These are phyloP conservation scores for Eucalyptus victrix DNA, from an alignment of 345 rosid species.

Conservation along the genomic window DNA sequence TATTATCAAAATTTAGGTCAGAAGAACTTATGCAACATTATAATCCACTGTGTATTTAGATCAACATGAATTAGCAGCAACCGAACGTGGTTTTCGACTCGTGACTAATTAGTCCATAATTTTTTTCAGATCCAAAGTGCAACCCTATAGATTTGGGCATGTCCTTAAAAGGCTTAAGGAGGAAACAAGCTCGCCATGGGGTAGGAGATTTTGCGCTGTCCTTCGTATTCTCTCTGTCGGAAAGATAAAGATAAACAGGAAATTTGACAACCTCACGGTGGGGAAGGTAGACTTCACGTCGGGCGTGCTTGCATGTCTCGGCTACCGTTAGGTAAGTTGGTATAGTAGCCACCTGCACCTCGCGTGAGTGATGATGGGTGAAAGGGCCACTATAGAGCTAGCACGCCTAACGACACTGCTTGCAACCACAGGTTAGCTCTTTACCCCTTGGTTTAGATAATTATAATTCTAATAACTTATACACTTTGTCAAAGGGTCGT, in stretches of 20 bases:
- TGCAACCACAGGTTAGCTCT: too few species aligned
- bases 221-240: too few species aligned
- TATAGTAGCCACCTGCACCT: rapidly evolving
- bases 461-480: too few species aligned
- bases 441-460: too few species aligned
- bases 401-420: too few species aligned
- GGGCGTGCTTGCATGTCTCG: rapidly evolving
- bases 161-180: too few species aligned
- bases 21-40: neutral
- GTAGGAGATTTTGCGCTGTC: too few species aligned
- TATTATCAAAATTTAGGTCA: neutral
- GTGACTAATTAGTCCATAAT: neutral
- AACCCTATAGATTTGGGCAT: neutral
- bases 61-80: neutral
- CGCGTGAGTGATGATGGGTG: rapidly evolving
- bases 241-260: too few species aligned
- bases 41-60: neutral
- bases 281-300: too few species aligned
- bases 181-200: too few species aligned
- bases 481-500: neutral
- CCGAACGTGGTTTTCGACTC: neutral
- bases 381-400: too few species aligned
- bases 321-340: rapidly evolving
- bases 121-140: neutral
- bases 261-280: rapidly evolving